These are phyloP conservation scores for Dendrothele bispora DNA, from an alignment of 768 basidiomycete genomes.

Conservation along the genomic window DNA sequence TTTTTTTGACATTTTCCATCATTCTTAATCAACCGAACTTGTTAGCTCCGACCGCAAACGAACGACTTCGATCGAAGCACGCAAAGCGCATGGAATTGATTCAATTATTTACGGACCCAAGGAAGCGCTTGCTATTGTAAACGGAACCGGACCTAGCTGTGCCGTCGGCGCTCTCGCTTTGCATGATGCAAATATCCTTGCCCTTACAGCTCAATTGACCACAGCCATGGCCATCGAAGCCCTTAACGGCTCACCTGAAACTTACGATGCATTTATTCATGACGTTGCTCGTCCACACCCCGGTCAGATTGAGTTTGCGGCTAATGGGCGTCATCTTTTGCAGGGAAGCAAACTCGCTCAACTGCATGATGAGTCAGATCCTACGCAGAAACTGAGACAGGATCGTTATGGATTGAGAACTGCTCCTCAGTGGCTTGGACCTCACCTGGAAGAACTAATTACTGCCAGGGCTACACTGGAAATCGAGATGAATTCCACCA, in stretches of 20 bases:
- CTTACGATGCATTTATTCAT: conserved; percentile 27
- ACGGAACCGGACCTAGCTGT: not conserved
- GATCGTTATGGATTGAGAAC: conserved; percentile 53
- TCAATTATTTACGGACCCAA: not conserved
- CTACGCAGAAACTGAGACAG: conserved; percentile 44
- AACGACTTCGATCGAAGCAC: not conserved
- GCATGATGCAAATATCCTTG: not conserved
- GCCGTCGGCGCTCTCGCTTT: not conserved
- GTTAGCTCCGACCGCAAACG: too few species aligned
- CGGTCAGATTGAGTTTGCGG: not conserved
- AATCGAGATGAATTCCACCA: conserved; percentile 55
- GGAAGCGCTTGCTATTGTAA: not conserved
- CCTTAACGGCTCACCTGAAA: not conserved
- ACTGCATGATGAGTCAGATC: not conserved
- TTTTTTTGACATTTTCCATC: too few species aligned
- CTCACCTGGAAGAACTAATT: conserved; percentile 56
- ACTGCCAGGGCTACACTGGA: conserved; percentile 41
- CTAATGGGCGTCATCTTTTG: not conserved
- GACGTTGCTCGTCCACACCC: conserved; percentile 17
- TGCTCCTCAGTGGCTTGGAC: conserved; percentile 56
- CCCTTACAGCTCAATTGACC: not conserved
- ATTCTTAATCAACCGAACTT: too few species aligned
- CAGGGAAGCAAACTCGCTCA: not conserved
- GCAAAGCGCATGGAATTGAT: not conserved
- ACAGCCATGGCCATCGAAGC: conserved; percentile 3